phyloP scores from a whole-genome alignment of 257 asterid species.

The Verbascum thapsus region DNA sequence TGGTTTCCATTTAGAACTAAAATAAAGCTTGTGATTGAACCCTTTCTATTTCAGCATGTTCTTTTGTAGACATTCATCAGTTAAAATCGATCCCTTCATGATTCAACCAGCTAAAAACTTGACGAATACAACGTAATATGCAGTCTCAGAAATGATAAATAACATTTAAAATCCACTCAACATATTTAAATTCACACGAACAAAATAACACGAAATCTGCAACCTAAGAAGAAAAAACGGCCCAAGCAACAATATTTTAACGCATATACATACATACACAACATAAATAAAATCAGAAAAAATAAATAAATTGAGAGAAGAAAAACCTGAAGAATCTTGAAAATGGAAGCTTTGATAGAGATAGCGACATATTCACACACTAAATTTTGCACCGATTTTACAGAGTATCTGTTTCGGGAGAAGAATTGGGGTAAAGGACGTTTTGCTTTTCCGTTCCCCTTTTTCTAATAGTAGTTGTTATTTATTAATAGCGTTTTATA shows the following conservation, averaged over 20 bases:
- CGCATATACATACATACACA: background rate
- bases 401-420: conserved; percentile 16
- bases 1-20: no score
- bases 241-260: background rate
- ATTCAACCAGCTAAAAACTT: background rate
- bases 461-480: no score
- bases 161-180: no score
- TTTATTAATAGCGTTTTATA: no score
- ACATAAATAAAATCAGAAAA: conserved; percentile 5
- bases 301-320: conserved; percentile 8
- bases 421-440: no score
- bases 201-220: background rate
- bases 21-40: background rate
- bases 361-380: conserved; percentile 35
- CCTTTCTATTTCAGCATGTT: background rate
- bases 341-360: conserved; percentile 45
- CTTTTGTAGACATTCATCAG: background rate
- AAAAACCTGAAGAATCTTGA: conserved; percentile 56
- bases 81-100: background rate
- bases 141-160: no score
- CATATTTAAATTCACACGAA: background rate
- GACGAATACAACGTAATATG: no score
- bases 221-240: background rate
- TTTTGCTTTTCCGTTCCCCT: background rate
- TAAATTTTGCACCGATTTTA: conserved; percentile 14